Evolutionary conservation across 352 stramenopile species (phyloP), one percentile per base, ranked within the genome.

Genomic region (Pythium graminicola): DNA sequence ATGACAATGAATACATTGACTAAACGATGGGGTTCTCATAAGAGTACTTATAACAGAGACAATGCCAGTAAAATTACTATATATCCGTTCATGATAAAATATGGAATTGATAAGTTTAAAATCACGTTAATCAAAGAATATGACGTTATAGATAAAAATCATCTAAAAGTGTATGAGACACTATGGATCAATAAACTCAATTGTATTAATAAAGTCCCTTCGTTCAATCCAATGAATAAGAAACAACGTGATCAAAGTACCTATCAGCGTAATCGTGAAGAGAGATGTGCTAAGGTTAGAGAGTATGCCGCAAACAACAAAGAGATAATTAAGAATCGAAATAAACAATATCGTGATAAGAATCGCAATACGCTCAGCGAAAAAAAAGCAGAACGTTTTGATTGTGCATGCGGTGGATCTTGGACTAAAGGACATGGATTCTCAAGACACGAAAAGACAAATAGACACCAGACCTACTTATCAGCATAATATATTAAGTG

Each of bases 181-280:
- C 33, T 17, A 3, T 55, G 47, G 19, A 47, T 55, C 7, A 40
- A 22, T 36, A 23, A 38, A 3, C 48, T 45, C 17, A 38, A 55
- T 7, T 55, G 48, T 47, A 11, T 35, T 32, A 55, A 55, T 39
- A 35, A 38, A 55, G n/a, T n/a, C n/a, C n/a, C n/a, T n/a, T n/a
- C n/a, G n/a, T n/a, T n/a, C n/a, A n/a, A n/a, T n/a, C n/a, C n/a
- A n/a, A n/a, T n/a, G n/a, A n/a, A n/a, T n/a, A n/a, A n/a, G n/a
- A n/a, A n/a, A n/a, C n/a, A n/a, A n/a, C n/a, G n/a, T n/a, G n/a
- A n/a, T n/a, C n/a, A n/a, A 36, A 14, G 31, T 36, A 36, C 31
- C 9, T 9, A 9, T 36, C 14, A 36, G 14, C 31, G 9, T 36
- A 36, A 36, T 36, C 31, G 31, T 14, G 14, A 36, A n/a, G n/a